phyloP scores from a whole-genome alignment of 179 eudicot genomes.

The Monotropa hypopitys region DNA sequence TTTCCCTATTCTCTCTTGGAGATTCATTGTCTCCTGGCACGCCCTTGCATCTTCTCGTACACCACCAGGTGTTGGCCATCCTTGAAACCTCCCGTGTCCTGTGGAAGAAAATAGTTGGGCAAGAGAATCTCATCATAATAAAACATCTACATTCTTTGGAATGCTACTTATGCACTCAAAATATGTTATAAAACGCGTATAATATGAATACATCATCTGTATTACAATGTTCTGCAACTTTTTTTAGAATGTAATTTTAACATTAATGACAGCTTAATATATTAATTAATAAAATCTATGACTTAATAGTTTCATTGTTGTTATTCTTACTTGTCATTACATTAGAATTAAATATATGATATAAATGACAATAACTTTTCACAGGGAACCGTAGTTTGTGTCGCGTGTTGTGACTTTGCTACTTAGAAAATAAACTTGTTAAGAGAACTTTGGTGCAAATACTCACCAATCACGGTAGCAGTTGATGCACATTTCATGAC shows the following conservation, averaged over 20 bases:
- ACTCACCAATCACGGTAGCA: slow-evolving; percentile 75
- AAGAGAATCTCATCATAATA: no score
- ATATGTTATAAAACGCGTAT: neutral
- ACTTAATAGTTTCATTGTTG: neutral
- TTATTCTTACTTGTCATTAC: neutral
- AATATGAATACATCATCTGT: neutral
- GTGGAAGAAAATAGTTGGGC: no score
- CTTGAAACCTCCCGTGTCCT: no score
- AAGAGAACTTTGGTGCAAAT: neutral
- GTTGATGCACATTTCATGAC: slow-evolving; percentile 90
- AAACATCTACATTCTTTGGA: neutral
- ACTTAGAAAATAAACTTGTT: neutral
- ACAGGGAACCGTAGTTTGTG: no score
- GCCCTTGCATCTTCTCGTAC: no score
- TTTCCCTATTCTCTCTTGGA: no score
- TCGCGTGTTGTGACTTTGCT: no score
- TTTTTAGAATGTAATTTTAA: neutral
- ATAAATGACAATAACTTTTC: no score
- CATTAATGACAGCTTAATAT: neutral
- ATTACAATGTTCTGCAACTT: neutral
- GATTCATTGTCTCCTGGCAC: no score
- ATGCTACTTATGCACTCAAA: neutral
- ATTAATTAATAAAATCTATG: neutral
- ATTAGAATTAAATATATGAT: no score
- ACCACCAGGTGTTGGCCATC: no score